Conservation (phyloP, 2,329 filamentous ascomycete species). For the Colletotrichum sp. region DNA sequence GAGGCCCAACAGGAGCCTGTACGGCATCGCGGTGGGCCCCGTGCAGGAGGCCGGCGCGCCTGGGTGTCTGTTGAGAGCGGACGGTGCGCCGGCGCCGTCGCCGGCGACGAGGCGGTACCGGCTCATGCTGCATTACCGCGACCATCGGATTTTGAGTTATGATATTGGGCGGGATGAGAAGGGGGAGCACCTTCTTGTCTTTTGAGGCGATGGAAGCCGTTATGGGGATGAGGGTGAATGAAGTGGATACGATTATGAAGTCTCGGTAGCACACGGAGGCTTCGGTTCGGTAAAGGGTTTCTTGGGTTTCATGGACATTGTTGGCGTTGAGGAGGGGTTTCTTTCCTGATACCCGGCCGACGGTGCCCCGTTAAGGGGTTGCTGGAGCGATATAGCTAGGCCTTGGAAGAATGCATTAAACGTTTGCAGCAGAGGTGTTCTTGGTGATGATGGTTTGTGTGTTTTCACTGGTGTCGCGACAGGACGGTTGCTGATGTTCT, state of each 20-base stretch:
- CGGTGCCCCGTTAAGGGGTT: not conserved
- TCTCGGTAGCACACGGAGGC: not conserved
- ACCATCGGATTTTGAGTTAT: constrained; percentile 74
- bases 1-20: constrained; percentile 56
- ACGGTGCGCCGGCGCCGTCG: constrained; percentile 25
- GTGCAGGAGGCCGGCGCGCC: constrained; percentile 52
- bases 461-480: not conserved
- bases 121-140: constrained; percentile 73
- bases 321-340: not conserved
- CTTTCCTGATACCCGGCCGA: constrained; percentile 11
- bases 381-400: not conserved
- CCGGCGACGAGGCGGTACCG: constrained; percentile 59
- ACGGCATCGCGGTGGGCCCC: constrained; percentile 72
- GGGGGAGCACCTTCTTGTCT: constrained; percentile 24
- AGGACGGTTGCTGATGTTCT: not conserved
- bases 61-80: constrained; percentile 14
- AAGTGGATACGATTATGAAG: not conserved
- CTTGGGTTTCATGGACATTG: not conserved
- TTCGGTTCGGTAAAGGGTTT: not conserved
- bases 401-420: not conserved
- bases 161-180: constrained; percentile 58
- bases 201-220: not conserved
- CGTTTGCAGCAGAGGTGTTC: not conserved
- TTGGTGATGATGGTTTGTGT: not conserved
- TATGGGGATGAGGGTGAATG: not conserved